Percentiles rank a stretch among this genome's conserved stretches.
phyloP scores from a whole-genome alignment of 2,329 filamentous ascomycete species.

The Beauveria scarabaeidicola region DNA sequence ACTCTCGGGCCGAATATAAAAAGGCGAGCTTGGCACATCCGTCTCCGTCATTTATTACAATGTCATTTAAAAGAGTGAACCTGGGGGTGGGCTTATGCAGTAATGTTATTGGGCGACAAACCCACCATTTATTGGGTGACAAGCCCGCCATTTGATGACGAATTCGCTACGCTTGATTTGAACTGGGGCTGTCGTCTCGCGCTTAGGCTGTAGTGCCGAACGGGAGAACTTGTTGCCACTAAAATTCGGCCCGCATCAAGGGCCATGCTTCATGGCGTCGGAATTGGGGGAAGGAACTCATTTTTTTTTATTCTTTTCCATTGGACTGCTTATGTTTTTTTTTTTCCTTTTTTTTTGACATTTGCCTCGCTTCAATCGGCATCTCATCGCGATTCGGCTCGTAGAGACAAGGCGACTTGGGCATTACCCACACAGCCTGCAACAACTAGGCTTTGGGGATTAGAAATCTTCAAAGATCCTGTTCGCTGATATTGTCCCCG shows the following conservation, averaged over 20 bases:
- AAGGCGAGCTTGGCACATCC: background rate
- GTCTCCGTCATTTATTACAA: too few species aligned
- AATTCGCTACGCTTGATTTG: background rate
- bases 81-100: too few species aligned
- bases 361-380: background rate
- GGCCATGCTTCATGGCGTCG: background rate
- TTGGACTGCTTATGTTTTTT: background rate
- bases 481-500: background rate
- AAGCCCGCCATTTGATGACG: background rate
- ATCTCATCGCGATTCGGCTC: background rate
- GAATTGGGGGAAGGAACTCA: background rate
- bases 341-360: background rate
- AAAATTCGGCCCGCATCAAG: constrained; percentile 2
- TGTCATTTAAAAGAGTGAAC: background rate
- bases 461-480: background rate
- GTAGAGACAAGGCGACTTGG: too few species aligned
- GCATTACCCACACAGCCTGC: too few species aligned
- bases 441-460: background rate
- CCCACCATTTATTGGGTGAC: background rate
- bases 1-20: background rate
- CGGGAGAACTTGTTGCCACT: background rate
- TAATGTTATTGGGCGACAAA: background rate
- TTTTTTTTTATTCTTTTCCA: background rate
- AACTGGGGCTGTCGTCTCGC: background rate
- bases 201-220: constrained; percentile 5